Evolutionary conservation across 495 filamentous ascomycete species (phyloP).

Genomic region (Podospora tetraspora): DNA sequence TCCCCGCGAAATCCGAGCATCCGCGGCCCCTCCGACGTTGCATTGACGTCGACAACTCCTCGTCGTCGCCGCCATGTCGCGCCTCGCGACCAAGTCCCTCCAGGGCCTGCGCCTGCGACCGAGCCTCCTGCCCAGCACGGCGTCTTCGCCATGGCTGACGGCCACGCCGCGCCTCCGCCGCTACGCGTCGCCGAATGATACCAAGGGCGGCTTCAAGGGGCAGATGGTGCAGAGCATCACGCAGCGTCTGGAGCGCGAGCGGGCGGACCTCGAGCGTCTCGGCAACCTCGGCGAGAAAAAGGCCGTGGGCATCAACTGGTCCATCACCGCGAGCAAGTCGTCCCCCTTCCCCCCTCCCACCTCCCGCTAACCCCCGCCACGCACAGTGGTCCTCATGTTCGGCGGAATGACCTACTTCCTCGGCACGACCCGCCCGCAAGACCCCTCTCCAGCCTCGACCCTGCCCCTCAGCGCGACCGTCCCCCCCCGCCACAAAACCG

Average conservation of each 20-base stretch:
- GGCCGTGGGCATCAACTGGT: constrained; percentile 51
- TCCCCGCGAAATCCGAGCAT: not conserved
- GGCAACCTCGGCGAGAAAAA: constrained; percentile 51
- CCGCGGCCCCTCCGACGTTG: not conserved
- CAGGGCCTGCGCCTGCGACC: constrained; percentile 17
- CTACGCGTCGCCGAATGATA: constrained; percentile 19
- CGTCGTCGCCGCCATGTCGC: constrained; percentile 24
- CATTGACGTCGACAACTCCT: not conserved
- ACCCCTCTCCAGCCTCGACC: constrained; percentile 67
- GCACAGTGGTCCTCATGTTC: constrained; percentile 52
- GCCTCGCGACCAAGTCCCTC: constrained; percentile 30
- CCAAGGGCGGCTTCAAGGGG: constrained; percentile 55
- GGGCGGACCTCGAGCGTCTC: constrained; percentile 61
- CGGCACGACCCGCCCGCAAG: constrained; percentile 56
- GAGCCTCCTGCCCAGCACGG: constrained; percentile 4
- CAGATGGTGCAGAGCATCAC: constrained; percentile 85
- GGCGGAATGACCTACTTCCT: constrained; percentile 63
- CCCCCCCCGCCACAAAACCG: constrained; percentile 63
- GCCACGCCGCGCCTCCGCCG: constrained; percentile 10
- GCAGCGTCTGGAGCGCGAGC: constrained; percentile 68
- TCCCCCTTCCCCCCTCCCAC: not conserved
- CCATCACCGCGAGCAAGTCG: constrained; percentile 57
- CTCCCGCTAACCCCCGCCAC: constrained; percentile 5
- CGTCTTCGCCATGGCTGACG: constrained; percentile 7
- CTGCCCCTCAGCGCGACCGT: constrained; percentile 55